phyloP scores from a whole-genome alignment of 805 yeast genomes.

The Kuraishia borneana region DNA sequence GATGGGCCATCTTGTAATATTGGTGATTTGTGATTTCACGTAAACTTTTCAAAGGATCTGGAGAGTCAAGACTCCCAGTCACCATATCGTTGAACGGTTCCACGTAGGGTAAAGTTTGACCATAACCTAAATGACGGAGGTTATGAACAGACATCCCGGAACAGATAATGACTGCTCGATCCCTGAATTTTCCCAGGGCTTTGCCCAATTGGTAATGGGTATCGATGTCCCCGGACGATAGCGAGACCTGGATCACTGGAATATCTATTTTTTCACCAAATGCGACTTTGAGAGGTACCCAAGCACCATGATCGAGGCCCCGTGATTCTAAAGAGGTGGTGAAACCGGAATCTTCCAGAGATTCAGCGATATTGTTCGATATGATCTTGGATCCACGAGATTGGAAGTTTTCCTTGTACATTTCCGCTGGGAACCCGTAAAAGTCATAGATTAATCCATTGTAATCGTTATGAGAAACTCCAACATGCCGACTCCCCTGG shows the following conservation, averaged over 20 bases:
- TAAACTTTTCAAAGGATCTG: slow-evolving; percentile 25
- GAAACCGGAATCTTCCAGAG: slow-evolving; percentile 31
- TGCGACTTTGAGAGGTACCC: slow-evolving; percentile 73
- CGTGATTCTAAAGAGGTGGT: slow-evolving; percentile 33
- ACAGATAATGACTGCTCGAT: slow-evolving; percentile 39
- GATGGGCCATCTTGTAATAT: slow-evolving; percentile 46
- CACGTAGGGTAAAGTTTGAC: slow-evolving; percentile 32
- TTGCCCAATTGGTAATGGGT: slow-evolving; percentile 44
- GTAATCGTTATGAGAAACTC: slow-evolving; percentile 31
- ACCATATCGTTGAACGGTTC: slow-evolving; percentile 39
- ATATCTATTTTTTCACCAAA: slow-evolving; percentile 37
- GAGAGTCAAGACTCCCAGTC: slow-evolving; percentile 25
- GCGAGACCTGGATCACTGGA: slow-evolving; percentile 40
- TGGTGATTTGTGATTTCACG: slow-evolving; percentile 12
- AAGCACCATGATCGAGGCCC: slow-evolving; percentile 75
- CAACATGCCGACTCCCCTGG: slow-evolving; percentile 24
- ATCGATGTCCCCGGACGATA: slow-evolving; percentile 30
- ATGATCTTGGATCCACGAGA: slow-evolving; percentile 30
- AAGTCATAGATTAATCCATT: slow-evolving; percentile 64
- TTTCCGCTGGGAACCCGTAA: slow-evolving; percentile 55
- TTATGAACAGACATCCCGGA: slow-evolving; percentile 83
- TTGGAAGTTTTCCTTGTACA: slow-evolving; percentile 55
- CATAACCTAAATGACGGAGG: slow-evolving; percentile 33
- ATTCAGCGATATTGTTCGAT: slow-evolving; percentile 30
- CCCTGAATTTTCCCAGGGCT: slow-evolving; percentile 37